Evolutionary conservation across 768 basidiomycete genomes (phyloP).

Genomic region (Rhizopogon salebrosus): DNA sequence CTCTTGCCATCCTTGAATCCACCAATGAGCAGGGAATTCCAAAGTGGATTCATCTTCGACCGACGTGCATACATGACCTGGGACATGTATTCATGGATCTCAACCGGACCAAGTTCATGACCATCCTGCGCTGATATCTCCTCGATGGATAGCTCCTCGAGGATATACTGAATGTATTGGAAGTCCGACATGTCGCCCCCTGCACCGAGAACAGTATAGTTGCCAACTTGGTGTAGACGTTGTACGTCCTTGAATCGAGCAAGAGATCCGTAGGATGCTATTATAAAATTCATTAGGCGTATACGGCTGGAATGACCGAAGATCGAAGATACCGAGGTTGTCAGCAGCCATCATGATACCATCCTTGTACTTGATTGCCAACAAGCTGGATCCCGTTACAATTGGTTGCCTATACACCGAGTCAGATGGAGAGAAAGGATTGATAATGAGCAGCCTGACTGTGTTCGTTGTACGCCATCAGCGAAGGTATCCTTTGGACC

Average conservation of each 20-base stretch:
- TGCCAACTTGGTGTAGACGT: slow-evolving; percentile 81
- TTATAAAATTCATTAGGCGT: not conserved
- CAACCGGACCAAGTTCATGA: slow-evolving; percentile 75
- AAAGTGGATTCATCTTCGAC: slow-evolving; percentile 87
- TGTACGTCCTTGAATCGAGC: slow-evolving; percentile 94
- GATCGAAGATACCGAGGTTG: slow-evolving; percentile 69
- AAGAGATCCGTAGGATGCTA: slow-evolving; percentile 95
- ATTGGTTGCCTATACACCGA: slow-evolving; percentile 70
- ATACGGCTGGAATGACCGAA: not conserved
- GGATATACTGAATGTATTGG: slow-evolving; percentile 79
- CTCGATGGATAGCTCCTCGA: slow-evolving; percentile 73
- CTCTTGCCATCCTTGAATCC: slow-evolving; percentile 82
- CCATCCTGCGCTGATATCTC: slow-evolving; percentile 83
- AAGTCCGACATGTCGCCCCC: slow-evolving; percentile 98
- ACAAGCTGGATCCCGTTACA: slow-evolving; percentile 94
- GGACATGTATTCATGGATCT: slow-evolving; percentile 89
- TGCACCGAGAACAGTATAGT: slow-evolving; percentile 83
- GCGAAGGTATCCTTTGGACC: slow-evolving; percentile 50
- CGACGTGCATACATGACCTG: slow-evolving; percentile 88
- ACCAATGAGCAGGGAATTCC: slow-evolving; percentile 93
- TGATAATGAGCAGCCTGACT: slow-evolving; percentile 41
- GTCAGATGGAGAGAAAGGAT: not conserved
- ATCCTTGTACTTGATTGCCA: slow-evolving; percentile 92
- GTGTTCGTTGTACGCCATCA: slow-evolving; percentile 72
- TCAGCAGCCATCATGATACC: slow-evolving; percentile 99